Base-by-base conservation (phyloP, 352 stramenopile species). In the Peronospora belbahrii region DNA sequence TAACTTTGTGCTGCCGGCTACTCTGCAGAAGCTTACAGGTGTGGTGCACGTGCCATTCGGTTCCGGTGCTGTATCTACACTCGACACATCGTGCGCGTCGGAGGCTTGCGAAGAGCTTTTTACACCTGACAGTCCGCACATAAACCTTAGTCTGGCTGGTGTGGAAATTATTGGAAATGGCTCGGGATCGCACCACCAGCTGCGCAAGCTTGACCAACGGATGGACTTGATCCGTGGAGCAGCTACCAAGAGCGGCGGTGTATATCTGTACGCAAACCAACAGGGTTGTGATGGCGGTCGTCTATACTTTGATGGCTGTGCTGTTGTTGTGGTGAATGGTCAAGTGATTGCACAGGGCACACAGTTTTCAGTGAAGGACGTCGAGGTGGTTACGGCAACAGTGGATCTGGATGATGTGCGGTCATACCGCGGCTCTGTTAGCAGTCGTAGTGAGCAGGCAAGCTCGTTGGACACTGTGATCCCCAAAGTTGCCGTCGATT, bases 41-140 rank as follows among this genome's bases (percentile, higher is more conserved):
- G 59, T 65, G 14, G 67, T 85, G 27, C 71, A 78, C 42, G 85
- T 94, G 11, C 86, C 82, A 3, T 93, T 97, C 20, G 89, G 88
- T 20, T 70, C 74, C 18, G 83, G 76, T 8, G 76, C 83, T 25
- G 44, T 97, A 14, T 73, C 76, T 20, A 85, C 74, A 18, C 74
- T 95, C 13, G 92, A 97, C 49, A 90, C 93, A 13, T 76, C 74
- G 48, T 87, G 74, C 42, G 85, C 86, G 18, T 95, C 87, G 33
- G 96, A 99, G 76, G 96, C 89, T 15, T 99, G 96, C 62, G 96
- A 99, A 67, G 96, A 99, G 67, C 71, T 99, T 22, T 99, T 97
- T 80, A 98, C 95, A 19, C 93, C 95, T 0, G 73, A 91, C 51
- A 86, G 85, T 28, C 92, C 95, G 8, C 95, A 99, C 67, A 98